Conservation (phyloP, 169 alveolate genomes). For the Hammondia hammondi region DNA sequence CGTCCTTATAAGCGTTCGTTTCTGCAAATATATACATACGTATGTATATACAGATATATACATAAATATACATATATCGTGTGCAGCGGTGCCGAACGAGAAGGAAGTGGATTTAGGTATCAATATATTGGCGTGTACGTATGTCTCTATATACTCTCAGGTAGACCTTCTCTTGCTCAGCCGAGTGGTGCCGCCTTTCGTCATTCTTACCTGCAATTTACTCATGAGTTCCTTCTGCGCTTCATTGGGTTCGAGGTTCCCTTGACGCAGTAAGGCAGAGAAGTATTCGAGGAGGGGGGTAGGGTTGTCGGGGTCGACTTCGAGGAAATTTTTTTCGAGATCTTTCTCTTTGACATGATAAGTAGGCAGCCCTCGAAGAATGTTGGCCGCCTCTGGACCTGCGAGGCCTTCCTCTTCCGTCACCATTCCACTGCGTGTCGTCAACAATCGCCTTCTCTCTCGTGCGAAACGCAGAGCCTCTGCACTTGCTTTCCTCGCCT, state of each 20-base stretch:
- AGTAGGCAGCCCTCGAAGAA: not conserved
- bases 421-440: not conserved
- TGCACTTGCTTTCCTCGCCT: too few species aligned
- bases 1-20: too few species aligned
- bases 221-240: slow-evolving; percentile 49
- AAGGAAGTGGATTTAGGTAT: too few species aligned
- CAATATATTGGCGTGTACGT: too few species aligned
- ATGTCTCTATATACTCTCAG: too few species aligned
- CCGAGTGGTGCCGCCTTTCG: too few species aligned
- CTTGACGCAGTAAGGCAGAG: not conserved
- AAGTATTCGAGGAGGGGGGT: slow-evolving; percentile 25
- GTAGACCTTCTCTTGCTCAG: not conserved
- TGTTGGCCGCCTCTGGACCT: not conserved
- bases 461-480: too few species aligned
- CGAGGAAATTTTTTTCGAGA: not conserved
- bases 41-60: not conserved
- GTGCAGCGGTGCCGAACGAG: too few species aligned
- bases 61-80: not conserved
- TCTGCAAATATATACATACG: not conserved
- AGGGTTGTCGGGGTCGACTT: slow-evolving; percentile 49
- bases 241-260: slow-evolving; percentile 44
- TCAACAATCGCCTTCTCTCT: too few species aligned
- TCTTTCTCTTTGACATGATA: not conserved
- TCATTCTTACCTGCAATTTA: slow-evolving; percentile 30
- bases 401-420: not conserved